Conservation (phyloP, 257 asterid genomes). For the Rubia yunnanensis region DNA sequence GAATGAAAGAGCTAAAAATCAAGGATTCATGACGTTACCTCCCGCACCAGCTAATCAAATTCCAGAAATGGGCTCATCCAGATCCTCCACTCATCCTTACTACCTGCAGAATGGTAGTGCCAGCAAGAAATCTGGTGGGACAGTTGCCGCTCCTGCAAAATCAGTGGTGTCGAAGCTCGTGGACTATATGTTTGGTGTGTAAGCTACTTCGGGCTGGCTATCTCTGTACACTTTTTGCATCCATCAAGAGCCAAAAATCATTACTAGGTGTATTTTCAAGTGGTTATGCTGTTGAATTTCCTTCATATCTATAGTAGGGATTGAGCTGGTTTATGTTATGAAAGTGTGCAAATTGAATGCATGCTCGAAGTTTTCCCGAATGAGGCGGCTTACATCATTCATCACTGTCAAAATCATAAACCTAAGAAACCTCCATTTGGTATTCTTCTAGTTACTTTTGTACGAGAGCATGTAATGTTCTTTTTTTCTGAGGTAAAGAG, state of each 20-base stretch:
- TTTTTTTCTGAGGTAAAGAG: too few species aligned
- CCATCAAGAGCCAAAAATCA: not conserved
- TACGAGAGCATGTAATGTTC: not conserved
- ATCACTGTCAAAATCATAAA: too few species aligned
- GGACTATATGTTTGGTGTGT: slow-evolving; percentile 94
- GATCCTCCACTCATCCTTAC: slow-evolving; percentile 49
- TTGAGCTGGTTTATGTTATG: not conserved
- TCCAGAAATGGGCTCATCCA: slow-evolving; percentile 38
- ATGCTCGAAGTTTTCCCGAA: too few species aligned
- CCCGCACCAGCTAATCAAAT: slow-evolving; percentile 46
- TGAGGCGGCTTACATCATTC: too few species aligned
- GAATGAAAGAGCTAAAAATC: slow-evolving; percentile 58
- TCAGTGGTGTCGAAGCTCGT: slow-evolving; percentile 77
- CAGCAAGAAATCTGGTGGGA: slow-evolving; percentile 45
- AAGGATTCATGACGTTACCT: slow-evolving; percentile 72
- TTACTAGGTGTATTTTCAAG: not conserved
- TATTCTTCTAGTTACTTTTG: not conserved
- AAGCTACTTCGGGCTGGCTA: slow-evolving; percentile 1
- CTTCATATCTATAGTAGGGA: not conserved
- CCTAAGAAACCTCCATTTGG: not conserved
- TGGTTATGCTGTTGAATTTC: not conserved
- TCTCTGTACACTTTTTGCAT: not conserved
- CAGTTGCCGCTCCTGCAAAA: slow-evolving; percentile 83
- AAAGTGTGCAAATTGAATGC: too few species aligned
- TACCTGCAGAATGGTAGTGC: slow-evolving; percentile 55